Evolutionary conservation across 345 rosid genomes (phyloP), one percentile per base, ranked within the genome.

Genomic region (Aquilaria sinensis): DNA sequence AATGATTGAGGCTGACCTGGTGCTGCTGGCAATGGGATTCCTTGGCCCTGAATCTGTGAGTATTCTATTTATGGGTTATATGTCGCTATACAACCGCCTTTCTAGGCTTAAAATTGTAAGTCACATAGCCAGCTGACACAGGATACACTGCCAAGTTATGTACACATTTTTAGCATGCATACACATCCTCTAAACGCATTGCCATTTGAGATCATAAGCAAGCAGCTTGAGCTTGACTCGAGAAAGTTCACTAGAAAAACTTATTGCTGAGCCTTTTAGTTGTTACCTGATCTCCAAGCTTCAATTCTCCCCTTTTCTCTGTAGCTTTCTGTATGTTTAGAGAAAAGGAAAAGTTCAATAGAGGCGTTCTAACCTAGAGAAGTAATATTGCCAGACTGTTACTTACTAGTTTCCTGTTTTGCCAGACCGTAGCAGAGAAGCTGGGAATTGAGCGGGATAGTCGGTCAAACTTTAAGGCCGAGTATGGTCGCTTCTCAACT

Each of bases 1-100:
- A 74, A 80, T 81, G 53, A 85, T 95, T 6, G 92, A 81, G 71
- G 96, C 98, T 6, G 96, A 95, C 72, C 84, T 95, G 6, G 92
- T 89, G 53, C 73, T 95, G 37, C 79, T 95, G 48, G 99, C 99
- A 32, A 89, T 95, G 99, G 99, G 99, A 6, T 95, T 95, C 79
- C 96, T 95, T 9, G 99, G 99, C 56, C 99, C 99, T 2, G 99
- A 95, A 65, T 55, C 80, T 60, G 99, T 95, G 32, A 77, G 92
- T 81, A 66, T 49, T 65, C 57, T 16, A 3, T 37, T 37, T 8
- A 37, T 37, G 43, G 43, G 43, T 37, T 37, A 37, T 37, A 4
- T 37, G 43, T 37, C 0, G 43, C 43, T 37, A 37, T 37, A 37
- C 5, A 8, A 37, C 8, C 43, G 23, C 23, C 23, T 16, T 16